phyloP scores from a whole-genome alignment of 2,329 filamentous ascomycete species.

The Neofusicoccum kwambonambiense region DNA sequence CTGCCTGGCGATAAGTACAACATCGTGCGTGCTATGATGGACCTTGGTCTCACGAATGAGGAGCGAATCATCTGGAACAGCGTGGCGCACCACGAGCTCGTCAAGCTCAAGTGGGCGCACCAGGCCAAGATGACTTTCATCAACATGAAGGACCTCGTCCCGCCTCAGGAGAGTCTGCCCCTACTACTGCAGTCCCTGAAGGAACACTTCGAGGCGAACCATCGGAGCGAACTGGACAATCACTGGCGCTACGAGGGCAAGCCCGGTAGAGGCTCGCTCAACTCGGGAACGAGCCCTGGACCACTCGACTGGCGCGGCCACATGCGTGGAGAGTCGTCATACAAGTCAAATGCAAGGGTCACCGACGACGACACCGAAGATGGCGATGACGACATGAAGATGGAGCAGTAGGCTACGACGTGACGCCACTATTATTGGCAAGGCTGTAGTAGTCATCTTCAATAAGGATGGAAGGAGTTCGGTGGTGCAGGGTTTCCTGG shows the following conservation, averaged over 20 bases:
- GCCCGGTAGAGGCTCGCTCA: constrained; percentile 3
- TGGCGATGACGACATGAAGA: not conserved
- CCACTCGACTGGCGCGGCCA: constrained; percentile 7
- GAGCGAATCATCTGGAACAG: constrained; percentile 39
- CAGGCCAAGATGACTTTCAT: constrained; percentile 28
- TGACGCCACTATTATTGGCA: not conserved
- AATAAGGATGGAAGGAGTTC: not conserved
- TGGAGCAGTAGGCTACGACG: not conserved
- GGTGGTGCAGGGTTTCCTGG: not conserved
- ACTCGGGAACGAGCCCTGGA: constrained; percentile 8
- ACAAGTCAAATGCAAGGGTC: constrained; percentile 3
- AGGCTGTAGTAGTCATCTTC: too few relatives aligned
- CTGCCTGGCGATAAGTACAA: constrained; percentile 43
- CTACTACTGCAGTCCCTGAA: constrained; percentile 26
- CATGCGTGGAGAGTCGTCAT: constrained; percentile 6
- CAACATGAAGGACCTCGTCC: constrained; percentile 21
- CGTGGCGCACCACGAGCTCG: constrained; percentile 26
- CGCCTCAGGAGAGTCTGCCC: constrained; percentile 19
- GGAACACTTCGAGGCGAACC: constrained; percentile 21
- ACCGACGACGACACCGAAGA: not conserved
- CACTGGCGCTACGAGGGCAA: constrained; percentile 12
- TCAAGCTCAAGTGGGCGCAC: constrained; percentile 26
- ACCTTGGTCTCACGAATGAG: constrained; percentile 24
- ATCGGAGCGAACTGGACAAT: constrained; percentile 23
- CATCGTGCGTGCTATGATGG: constrained; percentile 36